phyloP scores from a whole-genome alignment of 2,329 filamentous ascomycete species.

The Pseudophaeomoniella oleicola region DNA sequence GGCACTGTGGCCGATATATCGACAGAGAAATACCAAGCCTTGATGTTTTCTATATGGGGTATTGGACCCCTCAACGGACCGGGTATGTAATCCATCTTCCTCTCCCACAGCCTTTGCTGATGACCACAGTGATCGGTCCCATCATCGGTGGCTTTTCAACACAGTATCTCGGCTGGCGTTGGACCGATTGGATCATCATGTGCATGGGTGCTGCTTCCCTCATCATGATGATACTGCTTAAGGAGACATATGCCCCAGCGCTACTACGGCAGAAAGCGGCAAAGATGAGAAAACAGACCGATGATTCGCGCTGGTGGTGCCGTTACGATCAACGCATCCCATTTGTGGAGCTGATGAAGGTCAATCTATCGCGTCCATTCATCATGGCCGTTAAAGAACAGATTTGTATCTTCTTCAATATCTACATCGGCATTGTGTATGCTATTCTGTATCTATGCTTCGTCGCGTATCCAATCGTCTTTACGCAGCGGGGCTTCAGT shows the following conservation, averaged over 20 bases:
- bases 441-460: slow-evolving; percentile 78
- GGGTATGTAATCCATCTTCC: slow-evolving; percentile 14
- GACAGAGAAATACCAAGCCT: slow-evolving; percentile 61
- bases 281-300: slow-evolving; percentile 49
- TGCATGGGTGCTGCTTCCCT: slow-evolving; percentile 54
- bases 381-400: slow-evolving; percentile 66
- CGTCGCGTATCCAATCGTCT: slow-evolving; percentile 79
- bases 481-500: slow-evolving; percentile 64
- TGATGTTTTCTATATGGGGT: slow-evolving; percentile 72
- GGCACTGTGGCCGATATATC: slow-evolving; percentile 74
- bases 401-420: slow-evolving; percentile 67
- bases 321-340: slow-evolving; percentile 60
- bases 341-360: slow-evolving; percentile 52
- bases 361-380: slow-evolving; percentile 66
- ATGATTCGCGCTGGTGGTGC: slow-evolving; percentile 61
- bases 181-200: slow-evolving; percentile 69
- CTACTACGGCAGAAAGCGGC: slow-evolving; percentile 54
- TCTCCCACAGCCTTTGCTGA: slow-evolving; percentile 3
- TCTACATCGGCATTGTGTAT: slow-evolving; percentile 47
- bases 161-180: slow-evolving; percentile 62
- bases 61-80: slow-evolving; percentile 74
- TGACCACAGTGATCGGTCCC: slow-evolving; percentile 37
- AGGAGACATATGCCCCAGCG: slow-evolving; percentile 64
- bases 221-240: slow-evolving; percentile 42
- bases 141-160: slow-evolving; percentile 70